Percentiles rank a stretch among this genome's conserved stretches.
These are phyloP conservation scores for Paraleonurus japonicus DNA, from an alignment of 257 asterid species.

Conservation along the genomic window DNA sequence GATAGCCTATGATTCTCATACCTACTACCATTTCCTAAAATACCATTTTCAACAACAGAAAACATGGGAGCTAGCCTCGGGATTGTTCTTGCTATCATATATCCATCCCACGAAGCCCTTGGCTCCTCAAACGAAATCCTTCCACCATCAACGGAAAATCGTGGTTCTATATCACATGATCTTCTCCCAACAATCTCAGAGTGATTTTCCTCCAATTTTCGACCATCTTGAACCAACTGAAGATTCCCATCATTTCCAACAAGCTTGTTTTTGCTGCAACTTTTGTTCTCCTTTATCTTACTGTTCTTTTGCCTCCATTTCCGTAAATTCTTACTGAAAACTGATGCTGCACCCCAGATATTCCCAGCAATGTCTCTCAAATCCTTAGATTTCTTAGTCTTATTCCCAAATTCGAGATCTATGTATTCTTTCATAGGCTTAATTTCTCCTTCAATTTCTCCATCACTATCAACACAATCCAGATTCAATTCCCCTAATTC, in stretches of 20 bases:
- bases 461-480: constrained; percentile 34
- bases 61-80: constrained; percentile 87
- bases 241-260: constrained; percentile 23
- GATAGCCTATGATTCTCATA: constrained; percentile 66
- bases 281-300: constrained; percentile 40
- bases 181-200: constrained; percentile 57
- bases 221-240: constrained; percentile 12
- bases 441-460: constrained; percentile 48
- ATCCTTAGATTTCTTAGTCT: constrained; percentile 59
- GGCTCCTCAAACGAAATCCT: constrained; percentile 78
- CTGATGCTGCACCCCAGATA: constrained; percentile 72
- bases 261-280: constrained; percentile 18
- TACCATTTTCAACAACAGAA: constrained; percentile 66
- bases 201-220: constrained; percentile 36
- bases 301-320: constrained; percentile 69
- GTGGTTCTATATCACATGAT: constrained; percentile 69
- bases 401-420: constrained; percentile 69
- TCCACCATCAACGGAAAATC: constrained; percentile 65
- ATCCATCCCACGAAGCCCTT: constrained; percentile 98
- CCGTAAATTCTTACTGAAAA: constrained; percentile 72
- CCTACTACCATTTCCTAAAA: constrained; percentile 41
- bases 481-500: constrained; percentile 25
- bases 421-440: constrained; percentile 91
- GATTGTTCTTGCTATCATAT: constrained; percentile 81
- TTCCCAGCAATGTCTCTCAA: constrained; percentile 62